Base-by-base conservation (phyloP, 371 early-diverging fungal species). In the Mucor indicus region DNA sequence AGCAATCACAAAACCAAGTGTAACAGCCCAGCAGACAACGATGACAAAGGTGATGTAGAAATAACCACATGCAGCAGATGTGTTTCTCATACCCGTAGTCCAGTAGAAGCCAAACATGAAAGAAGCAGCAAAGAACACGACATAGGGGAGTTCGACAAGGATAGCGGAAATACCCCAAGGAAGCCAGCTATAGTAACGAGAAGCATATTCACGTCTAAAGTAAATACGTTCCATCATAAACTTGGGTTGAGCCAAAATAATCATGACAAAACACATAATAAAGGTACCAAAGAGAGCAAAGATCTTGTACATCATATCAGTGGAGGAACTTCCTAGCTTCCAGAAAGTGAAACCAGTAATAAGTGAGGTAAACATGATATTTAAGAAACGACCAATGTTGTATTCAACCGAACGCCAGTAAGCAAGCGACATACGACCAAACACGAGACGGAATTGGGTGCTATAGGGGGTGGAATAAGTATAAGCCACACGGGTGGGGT, bases 201-300 rank as follows among this genome's bases (percentile, higher is more conserved):
- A 68, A 3, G 84, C 75, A 4, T 74, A 60, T 59, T 87, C 88
- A 24, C 87, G 74, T 29, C 73, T 71, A 52, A 81, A 85, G 63
- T 73, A 80, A 15, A 54, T 60, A 24, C 86, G 75, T 51, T 87
- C 82, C 6, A 67, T 63, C 35, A 85, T 72, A 53, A 83, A 83
- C 45, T 83, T 67, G 17, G 62, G 62, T 22, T 62, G 62, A 16
- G 62, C 62, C 15, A 62, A 29, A 30, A 62, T 56, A 36, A 62
- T 53, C 32, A 62, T 31, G n/a, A 75, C 62, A 19, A 57, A 53
- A 21, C 49, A 79, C 54, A 87, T 67, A 20, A 78, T 74, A 22
- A 81, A 65, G 13, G 83, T 73, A 65, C 77, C 66, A 61, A 86
- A 87, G 20, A 87, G 55, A 12, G 81, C 82, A 58, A 87, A 86